phyloP scores from a whole-genome alignment of 495 filamentous ascomycete species.

The Hyaloscypha bicolor region DNA sequence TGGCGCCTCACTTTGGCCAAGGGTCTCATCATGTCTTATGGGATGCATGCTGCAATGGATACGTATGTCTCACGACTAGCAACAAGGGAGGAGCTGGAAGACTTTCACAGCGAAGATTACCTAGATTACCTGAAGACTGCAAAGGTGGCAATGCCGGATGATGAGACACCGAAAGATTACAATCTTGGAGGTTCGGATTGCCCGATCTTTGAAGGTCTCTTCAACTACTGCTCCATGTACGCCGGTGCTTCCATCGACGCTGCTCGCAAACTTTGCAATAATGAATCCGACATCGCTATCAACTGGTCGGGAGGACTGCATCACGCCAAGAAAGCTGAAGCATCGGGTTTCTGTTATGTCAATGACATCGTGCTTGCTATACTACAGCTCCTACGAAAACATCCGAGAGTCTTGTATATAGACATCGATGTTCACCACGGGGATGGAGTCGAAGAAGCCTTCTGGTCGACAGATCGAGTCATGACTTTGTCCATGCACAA shows the following conservation, averaged over 20 bases:
- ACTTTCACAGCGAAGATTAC: conserved; percentile 89
- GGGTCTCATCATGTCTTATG: conserved; percentile 88
- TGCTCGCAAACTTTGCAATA: conserved; percentile 81
- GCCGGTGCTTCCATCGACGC: conserved; percentile 89
- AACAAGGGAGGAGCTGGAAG: conserved; percentile 81
- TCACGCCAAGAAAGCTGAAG: conserved; percentile 93
- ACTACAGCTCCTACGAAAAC: conserved; percentile 82
- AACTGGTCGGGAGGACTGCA: conserved; percentile 99
- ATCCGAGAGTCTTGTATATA: conserved; percentile 93
- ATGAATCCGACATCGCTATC: conserved; percentile 92
- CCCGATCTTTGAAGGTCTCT: conserved; percentile 94
- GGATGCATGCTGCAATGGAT: conserved; percentile 96
- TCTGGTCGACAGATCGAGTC: conserved; percentile 94
- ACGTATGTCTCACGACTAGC: conserved; percentile 80
- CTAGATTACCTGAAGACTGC: conserved; percentile 75
- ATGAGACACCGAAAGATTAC: conserved; percentile 35
- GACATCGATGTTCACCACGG: conserved; percentile 99
- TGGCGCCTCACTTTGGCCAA: conserved; percentile 97
- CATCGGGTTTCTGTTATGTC: conserved; percentile 95
- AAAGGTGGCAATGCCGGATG: conserved; percentile 44
- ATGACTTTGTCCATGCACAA: conserved; percentile 98
- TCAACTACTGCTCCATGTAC: conserved; percentile 92
- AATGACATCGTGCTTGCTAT: conserved; percentile 98
- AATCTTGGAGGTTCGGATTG: conserved; percentile 92
- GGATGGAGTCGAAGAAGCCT: conserved; percentile 95